Percentiles rank a stretch among this genome's conserved stretches.
Evolutionary conservation across 495 filamentous ascomycete genomes (phyloP).

Genomic region (Penicillium waksmanii): DNA sequence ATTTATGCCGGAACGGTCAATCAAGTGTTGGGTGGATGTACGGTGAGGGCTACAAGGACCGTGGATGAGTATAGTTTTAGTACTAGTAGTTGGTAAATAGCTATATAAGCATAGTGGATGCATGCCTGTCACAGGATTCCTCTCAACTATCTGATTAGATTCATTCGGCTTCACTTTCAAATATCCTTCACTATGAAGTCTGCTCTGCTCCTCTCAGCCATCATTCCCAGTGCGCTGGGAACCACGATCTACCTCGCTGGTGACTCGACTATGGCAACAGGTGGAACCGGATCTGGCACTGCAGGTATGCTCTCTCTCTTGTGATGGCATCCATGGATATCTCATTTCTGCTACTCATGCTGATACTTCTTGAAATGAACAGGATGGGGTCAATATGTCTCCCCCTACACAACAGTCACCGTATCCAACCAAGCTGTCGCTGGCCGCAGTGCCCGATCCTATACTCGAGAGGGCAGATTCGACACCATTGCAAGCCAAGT

Average conservation of each 20-base stretch:
- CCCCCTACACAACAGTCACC: constrained; percentile 43
- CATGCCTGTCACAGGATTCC: neutral
- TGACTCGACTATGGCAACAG: constrained; percentile 60
- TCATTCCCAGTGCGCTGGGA: constrained; percentile 33
- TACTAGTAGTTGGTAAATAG: neutral
- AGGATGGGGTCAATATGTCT: constrained; percentile 66
- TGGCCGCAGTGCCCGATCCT: constrained; percentile 63
- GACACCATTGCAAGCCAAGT: constrained; percentile 51
- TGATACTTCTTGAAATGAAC: constrained; percentile 6
- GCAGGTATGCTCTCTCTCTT: constrained; percentile 21
- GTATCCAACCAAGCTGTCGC: constrained; percentile 63
- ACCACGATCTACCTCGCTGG: constrained; percentile 57
- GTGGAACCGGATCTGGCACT: constrained; percentile 40
- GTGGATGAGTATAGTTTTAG: too few species aligned
- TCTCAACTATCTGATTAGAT: neutral
- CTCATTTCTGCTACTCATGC: neutral
- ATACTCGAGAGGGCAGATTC: constrained; percentile 64
- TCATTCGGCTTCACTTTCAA: neutral
- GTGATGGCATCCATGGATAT: neutral
- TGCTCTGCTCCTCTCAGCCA: constrained; percentile 20
- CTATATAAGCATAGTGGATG: too few species aligned
- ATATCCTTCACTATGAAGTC: constrained; percentile 29
- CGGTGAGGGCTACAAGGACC: neutral
- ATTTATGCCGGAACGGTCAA: neutral
- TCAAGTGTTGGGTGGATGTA: neutral